Evolutionary conservation across 495 filamentous ascomycete genomes (phyloP).

Genomic region (Umbilicaria muhlenbergii): DNA sequence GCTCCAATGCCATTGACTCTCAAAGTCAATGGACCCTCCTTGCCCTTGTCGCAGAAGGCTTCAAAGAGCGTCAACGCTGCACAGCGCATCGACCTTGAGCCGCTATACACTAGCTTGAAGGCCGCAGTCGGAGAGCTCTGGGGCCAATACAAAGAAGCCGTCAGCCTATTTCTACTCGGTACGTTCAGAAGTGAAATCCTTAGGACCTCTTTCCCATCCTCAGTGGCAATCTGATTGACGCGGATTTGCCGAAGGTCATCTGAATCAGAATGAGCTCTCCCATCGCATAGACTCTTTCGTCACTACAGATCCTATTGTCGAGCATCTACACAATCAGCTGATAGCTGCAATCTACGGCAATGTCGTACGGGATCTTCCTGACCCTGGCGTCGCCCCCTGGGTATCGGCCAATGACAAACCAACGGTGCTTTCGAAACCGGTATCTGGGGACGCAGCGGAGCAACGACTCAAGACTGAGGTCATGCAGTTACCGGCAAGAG

Average conservation of each 20-base stretch:
- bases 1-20: slow-evolving; percentile 44
- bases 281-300: slow-evolving; percentile 58
- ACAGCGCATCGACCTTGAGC: slow-evolving; percentile 81
- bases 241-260: slow-evolving; percentile 38
- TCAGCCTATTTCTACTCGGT: slow-evolving; percentile 72
- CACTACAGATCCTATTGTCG: slow-evolving; percentile 50
- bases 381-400: slow-evolving; percentile 85
- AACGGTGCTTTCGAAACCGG: slow-evolving; percentile 58
- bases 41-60: slow-evolving; percentile 35
- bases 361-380: slow-evolving; percentile 72
- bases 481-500: slow-evolving; percentile 78
- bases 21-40: slow-evolving; percentile 23
- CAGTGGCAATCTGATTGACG: slow-evolving; percentile 10
- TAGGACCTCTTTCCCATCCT: slow-evolving; percentile 5
- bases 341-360: slow-evolving; percentile 76
- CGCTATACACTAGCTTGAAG: slow-evolving; percentile 77
- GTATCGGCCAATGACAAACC: slow-evolving; percentile 88
- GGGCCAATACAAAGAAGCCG: slow-evolving; percentile 73
- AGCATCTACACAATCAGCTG: slow-evolving; percentile 85
- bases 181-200: slow-evolving; percentile 17
- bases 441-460: slow-evolving; percentile 78
- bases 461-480: slow-evolving; percentile 82
- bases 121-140: slow-evolving; percentile 69
- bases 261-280: slow-evolving; percentile 74
- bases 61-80: slow-evolving; percentile 47